A percentile compares a stretch with the other conserved stretches of the same genome.
Conservation (phyloP, 1,284 basidiomycete genomes). For the Puccinia coronata region DNA sequence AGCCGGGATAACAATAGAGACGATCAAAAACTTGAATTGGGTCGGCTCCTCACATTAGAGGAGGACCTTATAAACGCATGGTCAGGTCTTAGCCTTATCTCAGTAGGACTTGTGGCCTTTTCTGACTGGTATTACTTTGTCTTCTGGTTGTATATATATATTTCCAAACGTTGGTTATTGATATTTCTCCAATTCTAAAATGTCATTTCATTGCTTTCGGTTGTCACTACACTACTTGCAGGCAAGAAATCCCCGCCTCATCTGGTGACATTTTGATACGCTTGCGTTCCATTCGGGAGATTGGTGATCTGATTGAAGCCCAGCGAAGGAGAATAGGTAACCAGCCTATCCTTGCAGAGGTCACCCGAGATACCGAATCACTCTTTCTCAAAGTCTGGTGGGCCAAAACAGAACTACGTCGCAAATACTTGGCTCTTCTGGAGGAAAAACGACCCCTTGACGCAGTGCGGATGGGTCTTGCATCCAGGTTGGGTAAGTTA, state of each 20-base stretch:
- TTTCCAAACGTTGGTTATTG: background rate
- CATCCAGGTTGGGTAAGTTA: background rate
- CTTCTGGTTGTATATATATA: too few relatives aligned
- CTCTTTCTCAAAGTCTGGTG: slow-evolving; percentile 12
- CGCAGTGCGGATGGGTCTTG: too few relatives aligned
- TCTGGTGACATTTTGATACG: too few relatives aligned
- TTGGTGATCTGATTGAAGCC: background rate
- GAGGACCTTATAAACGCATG: background rate
- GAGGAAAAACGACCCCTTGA: slow-evolving; percentile 3
- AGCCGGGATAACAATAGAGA: background rate
- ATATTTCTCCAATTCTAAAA: background rate
- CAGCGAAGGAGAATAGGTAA: background rate
- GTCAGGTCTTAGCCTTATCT: slow-evolving; percentile 9
- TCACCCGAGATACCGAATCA: background rate
- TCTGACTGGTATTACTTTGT: background rate
- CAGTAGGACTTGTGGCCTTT: too few relatives aligned
- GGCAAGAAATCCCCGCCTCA: too few relatives aligned
- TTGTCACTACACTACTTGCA: too few relatives aligned
- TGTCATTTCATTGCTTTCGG: too few relatives aligned
- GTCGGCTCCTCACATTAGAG: background rate
- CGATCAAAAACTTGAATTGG: background rate
- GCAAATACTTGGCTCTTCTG: background rate
- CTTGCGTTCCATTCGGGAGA: background rate
- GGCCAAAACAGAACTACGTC: background rate
- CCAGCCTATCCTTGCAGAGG: background rate